Evolutionary conservation across 306 rosid genomes (phyloP).

Genomic region (Pterocarpus santalinus): DNA sequence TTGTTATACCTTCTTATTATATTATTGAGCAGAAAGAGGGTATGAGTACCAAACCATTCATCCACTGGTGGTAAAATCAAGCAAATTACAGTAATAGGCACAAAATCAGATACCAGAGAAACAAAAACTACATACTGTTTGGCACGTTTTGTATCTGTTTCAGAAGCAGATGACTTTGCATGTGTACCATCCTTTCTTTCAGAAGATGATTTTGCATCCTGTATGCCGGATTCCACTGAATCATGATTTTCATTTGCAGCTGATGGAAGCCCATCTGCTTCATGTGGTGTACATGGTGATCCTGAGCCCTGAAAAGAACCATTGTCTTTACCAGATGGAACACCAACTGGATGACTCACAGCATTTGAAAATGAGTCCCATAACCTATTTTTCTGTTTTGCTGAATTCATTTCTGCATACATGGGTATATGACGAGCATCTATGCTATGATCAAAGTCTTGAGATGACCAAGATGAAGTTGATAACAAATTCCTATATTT

Average conservation of each 20-base stretch:
- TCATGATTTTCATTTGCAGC: constrained; percentile 67
- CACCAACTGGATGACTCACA: constrained; percentile 55
- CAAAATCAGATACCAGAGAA: constrained; percentile 40
- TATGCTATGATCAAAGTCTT: constrained; percentile 79
- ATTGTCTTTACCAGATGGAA: constrained; percentile 69
- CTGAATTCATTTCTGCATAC: constrained; percentile 65
- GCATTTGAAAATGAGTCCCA: constrained; percentile 78
- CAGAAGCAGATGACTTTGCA: constrained; percentile 72
- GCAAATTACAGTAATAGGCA: constrained; percentile 30
- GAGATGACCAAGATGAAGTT: constrained; percentile 77
- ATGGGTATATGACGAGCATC: constrained; percentile 76
- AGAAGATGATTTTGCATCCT: constrained; percentile 64
- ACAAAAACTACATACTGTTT: constrained; percentile 77
- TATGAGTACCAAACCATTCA: constrained; percentile 41
- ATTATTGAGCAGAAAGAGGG: constrained; percentile 26
- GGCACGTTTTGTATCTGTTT: constrained; percentile 93
- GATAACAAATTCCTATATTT: constrained; percentile 63
- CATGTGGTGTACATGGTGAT: constrained; percentile 64
- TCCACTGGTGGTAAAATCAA: constrained; percentile 24
- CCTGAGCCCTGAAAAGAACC: constrained; percentile 71
- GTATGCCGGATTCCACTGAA: constrained; percentile 64
- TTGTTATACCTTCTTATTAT: neutral
- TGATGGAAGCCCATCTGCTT: constrained; percentile 70
- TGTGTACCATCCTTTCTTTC: constrained; percentile 77
- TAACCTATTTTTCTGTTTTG: constrained; percentile 75